Evolutionary conservation across 352 stramenopile species (phyloP).

Genomic region (Pythium grandisporangium): DNA sequence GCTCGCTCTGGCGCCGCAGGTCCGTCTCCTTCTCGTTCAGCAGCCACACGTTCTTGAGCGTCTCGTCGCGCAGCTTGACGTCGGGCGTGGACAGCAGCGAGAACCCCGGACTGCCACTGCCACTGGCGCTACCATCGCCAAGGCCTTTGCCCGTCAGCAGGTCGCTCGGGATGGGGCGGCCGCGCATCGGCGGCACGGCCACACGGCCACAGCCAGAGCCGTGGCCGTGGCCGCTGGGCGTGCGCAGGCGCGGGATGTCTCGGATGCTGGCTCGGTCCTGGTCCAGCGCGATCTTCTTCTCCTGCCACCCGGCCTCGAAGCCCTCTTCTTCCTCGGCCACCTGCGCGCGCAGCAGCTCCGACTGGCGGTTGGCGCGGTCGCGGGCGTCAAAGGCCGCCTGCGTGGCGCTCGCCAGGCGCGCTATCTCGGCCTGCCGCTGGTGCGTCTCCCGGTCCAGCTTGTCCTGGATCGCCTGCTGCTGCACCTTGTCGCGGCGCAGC

Average conservation of each 20-base stretch:
- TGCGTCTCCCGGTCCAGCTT: conserved; percentile 82
- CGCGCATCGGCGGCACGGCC: conserved; percentile 6
- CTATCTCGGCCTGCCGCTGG: conserved; percentile 74
- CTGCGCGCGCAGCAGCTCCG: conserved; percentile 61
- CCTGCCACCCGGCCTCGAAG: conserved; percentile 82
- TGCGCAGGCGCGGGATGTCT: conserved; percentile 58
- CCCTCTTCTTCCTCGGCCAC: conserved; percentile 68
- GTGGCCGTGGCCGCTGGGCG: conserved; percentile 42
- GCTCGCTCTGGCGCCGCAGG: conserved; percentile 59
- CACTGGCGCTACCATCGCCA: too few species aligned
- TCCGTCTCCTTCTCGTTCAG: conserved; percentile 73
- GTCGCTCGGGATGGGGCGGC: conserved; percentile 3
- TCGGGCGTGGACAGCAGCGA: conserved; percentile 55
- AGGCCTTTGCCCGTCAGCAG: too few species aligned
- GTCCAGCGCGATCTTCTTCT: conserved; percentile 79
- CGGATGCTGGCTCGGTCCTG: conserved; percentile 72
- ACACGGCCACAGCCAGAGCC: too few species aligned
- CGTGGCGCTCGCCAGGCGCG: conserved; percentile 57
- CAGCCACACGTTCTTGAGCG: conserved; percentile 63
- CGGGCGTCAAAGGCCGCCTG: conserved; percentile 76
- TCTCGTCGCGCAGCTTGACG: conserved; percentile 67
- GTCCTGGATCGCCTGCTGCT: conserved; percentile 64
- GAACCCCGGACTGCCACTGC: conserved; percentile 23
- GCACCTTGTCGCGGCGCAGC: conserved; percentile 68
- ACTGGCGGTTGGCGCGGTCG: conserved; percentile 79